Evolutionary conservation across 192 early-diverging fungal species (phyloP).

Genomic region (Backusella australiensis): DNA sequence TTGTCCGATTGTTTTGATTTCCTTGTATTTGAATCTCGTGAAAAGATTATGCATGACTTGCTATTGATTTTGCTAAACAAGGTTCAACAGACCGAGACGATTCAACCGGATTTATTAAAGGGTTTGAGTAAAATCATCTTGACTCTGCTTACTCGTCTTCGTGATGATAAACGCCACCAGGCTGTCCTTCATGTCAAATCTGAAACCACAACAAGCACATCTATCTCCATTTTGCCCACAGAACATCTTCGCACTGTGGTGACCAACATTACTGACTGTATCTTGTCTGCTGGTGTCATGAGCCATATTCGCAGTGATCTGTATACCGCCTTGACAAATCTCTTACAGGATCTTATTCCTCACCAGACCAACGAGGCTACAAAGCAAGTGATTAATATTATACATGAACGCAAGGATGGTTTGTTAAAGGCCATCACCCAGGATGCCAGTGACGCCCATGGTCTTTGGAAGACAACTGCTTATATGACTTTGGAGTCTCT

Average conservation of each 20-base stretch:
- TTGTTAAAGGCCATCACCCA: conserved; percentile 63
- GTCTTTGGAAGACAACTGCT: conserved; percentile 83
- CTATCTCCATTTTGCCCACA: conserved; percentile 11
- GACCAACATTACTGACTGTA: conserved; percentile 23
- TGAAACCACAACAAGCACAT: background rate
- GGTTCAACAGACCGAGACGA: conserved; percentile 36
- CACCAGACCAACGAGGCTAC: background rate
- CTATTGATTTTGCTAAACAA: conserved; percentile 64
- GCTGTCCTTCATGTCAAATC: conserved; percentile 5
- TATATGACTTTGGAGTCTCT: conserved; percentile 77
- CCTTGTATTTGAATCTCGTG: conserved; percentile 59
- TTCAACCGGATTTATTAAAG: conserved; percentile 47
- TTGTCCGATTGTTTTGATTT: conserved; percentile 64
- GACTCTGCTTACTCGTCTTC: conserved; percentile 53
- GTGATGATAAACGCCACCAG: conserved; percentile 54
- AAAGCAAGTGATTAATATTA: background rate
- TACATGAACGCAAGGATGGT: background rate
- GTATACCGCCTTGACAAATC: conserved; percentile 73
- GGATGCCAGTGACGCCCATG: conserved; percentile 82
- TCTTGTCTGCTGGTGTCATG: conserved; percentile 1
- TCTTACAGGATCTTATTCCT: conserved; percentile 59
- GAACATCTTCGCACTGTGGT: conserved; percentile 35
- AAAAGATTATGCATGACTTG: conserved; percentile 63
- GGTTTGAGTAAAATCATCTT: conserved; percentile 57
- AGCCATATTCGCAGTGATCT: conserved; percentile 65